Conservation (phyloP, 306 rosid genomes). For the Prunus armeniaca region DNA sequence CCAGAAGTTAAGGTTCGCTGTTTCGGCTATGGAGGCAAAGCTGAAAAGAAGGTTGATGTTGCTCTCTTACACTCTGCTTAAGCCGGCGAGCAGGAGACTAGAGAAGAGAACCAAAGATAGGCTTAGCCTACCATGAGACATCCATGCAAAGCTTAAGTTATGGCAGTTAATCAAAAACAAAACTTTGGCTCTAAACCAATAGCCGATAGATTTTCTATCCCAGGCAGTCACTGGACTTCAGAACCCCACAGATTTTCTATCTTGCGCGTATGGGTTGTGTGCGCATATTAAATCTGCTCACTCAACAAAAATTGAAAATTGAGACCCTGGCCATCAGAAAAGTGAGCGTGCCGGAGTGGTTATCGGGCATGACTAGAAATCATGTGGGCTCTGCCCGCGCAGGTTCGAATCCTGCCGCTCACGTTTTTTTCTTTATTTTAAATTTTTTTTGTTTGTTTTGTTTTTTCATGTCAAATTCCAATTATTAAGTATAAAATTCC, state of each 20-base stretch:
- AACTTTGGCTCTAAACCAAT: constrained; percentile 3
- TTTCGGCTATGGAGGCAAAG: background rate
- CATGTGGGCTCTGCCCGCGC: constrained; percentile 40
- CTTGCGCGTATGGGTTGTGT: too few relatives aligned
- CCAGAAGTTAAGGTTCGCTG: background rate
- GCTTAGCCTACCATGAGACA: background rate
- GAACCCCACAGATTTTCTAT: too few relatives aligned
- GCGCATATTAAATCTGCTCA: too few relatives aligned
- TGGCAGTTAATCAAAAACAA: background rate
- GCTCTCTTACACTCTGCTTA: background rate
- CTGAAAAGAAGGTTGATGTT: background rate
- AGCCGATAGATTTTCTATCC: too few relatives aligned
- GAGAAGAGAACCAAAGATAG: background rate
- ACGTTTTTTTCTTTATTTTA: background rate
- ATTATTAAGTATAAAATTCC: too few relatives aligned
- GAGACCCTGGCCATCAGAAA: background rate
- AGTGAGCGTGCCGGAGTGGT: background rate
- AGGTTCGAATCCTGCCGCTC: constrained; percentile 41
- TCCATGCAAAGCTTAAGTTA: background rate
- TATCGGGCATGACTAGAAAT: constrained; percentile 34
- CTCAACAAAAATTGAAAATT: too few relatives aligned
- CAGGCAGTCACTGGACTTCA: too few relatives aligned
- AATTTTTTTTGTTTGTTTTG: background rate
- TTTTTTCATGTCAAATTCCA: too few relatives aligned
- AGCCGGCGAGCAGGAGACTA: background rate